phyloP scores from a whole-genome alignment of 768 basidiomycete species.

The Lactifluus subvellereus region DNA sequence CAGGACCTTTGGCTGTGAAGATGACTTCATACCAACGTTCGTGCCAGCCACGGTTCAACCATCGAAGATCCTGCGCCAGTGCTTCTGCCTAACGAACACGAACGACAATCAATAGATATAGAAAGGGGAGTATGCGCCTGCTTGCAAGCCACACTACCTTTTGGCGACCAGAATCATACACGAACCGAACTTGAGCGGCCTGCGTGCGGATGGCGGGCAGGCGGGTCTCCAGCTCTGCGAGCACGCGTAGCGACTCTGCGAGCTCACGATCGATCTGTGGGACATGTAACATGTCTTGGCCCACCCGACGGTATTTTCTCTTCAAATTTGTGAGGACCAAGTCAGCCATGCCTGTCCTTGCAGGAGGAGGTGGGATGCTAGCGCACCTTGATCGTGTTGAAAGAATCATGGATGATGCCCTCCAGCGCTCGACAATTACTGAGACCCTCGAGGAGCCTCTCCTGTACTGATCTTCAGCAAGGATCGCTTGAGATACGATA shows the following conservation, averaged over 20 bases:
- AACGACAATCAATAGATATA: conserved; percentile 2
- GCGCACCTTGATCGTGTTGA: conserved; percentile 53
- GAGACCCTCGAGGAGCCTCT: conserved; percentile 60
- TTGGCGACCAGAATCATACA: conserved; percentile 64
- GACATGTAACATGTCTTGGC: conserved; percentile 47
- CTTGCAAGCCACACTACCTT: conserved; percentile 41
- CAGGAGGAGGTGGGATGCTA: neutral
- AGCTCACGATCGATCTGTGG: conserved; percentile 58
- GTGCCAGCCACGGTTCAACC: conserved; percentile 76
- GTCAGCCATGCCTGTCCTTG: neutral
- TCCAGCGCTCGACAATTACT: conserved; percentile 74
- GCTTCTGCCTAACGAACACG: conserved; percentile 46
- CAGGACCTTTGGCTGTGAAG: conserved; percentile 66
- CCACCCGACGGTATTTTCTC: conserved; percentile 55
- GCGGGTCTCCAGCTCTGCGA: conserved; percentile 50
- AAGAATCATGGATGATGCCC: conserved; percentile 58
- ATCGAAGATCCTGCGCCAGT: conserved; percentile 58
- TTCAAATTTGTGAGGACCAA: conserved; percentile 25
- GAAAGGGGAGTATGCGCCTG: neutral
- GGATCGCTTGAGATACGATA: too few relatives aligned
- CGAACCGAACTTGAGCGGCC: conserved; percentile 53
- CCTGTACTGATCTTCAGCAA: conserved; percentile 34
- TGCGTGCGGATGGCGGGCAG: conserved; percentile 60
- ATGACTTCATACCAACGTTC: conserved; percentile 70
- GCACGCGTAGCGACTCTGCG: conserved; percentile 51